These are phyloP conservation scores for Hyphopichia khmerensis DNA, from an alignment of 1,139 yeast genomes.

Conservation along the genomic window DNA sequence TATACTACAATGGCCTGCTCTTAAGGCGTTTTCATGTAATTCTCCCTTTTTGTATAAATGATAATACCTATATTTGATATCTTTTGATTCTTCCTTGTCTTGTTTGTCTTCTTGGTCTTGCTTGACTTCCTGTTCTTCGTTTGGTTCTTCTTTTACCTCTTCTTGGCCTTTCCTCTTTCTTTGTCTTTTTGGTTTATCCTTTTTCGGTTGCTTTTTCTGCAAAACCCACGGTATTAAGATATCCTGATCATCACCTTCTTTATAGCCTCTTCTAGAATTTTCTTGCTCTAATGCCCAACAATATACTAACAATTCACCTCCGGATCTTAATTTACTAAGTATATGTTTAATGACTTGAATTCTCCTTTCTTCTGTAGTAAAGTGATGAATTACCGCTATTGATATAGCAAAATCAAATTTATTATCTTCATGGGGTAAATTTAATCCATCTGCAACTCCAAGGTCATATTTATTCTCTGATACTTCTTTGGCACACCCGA, in stretches of 20 bases:
- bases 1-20: constrained; percentile 65
- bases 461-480: constrained; percentile 39
- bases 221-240: constrained; percentile 94
- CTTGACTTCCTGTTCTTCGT: constrained; percentile 12
- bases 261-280: constrained; percentile 80
- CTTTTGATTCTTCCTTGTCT: constrained; percentile 21
- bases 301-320: constrained; percentile 76
- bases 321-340: constrained; percentile 52
- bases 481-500: constrained; percentile 61
- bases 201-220: constrained; percentile 41
- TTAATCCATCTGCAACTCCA: constrained; percentile 74
- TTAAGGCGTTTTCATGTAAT: constrained; percentile 60
- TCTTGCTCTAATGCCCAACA: constrained; percentile 98
- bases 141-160: constrained; percentile 13
- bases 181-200: constrained; percentile 16
- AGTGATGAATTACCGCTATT: constrained; percentile 95
- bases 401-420: constrained; percentile 88
- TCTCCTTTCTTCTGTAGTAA: constrained; percentile 80
- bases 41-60: constrained; percentile 87
- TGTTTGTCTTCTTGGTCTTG: constrained; percentile 15
- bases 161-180: constrained; percentile 4
- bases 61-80: constrained; percentile 78
- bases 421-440: constrained; percentile 59
- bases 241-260: constrained; percentile 89
- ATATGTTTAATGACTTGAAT: constrained; percentile 71